Evolutionary conservation across 495 filamentous ascomycete species (phyloP), one percentile per base, ranked within the genome.

Genomic region (Melanomma pulvis-pyrius): DNA sequence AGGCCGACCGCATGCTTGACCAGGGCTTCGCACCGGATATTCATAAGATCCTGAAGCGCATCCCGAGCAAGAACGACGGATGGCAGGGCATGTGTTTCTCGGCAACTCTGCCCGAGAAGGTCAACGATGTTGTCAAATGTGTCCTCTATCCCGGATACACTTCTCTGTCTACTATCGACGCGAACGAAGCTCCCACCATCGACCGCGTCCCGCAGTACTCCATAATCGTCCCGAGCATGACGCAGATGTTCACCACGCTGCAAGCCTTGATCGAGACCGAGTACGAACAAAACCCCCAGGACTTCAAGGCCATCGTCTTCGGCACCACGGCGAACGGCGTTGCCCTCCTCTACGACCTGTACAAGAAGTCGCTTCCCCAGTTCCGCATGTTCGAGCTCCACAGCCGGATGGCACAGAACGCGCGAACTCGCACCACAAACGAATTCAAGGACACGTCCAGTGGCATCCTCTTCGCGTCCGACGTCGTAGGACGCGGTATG

Each of bases 1-100:
- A 90, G 76, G 87, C 87, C 17, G 87, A 90, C 69, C 83, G 82
- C 8, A 86, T 90, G 75, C 82, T 90, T 0, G 87, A 90, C 70
- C 78, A 78, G 74, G 87, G 87, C 11, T 90, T 90, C 67, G 76
- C 87, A 50, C 75, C 78, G 15, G 81, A 80, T 44, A 76, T 89
- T 28, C 83, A 85, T 70, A 73, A 80, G n/a, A 87, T 88, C 52
- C 77, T 88, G 30, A 70, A 67, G 11, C 76, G 77, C 24, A 81
- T 90, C 25, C 87, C 87, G 0, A 74, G 83, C 19, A 88, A 87
- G 78, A 76, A 68, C 32, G 55, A 63, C 0, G 77, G 82, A 32
- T 84, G 87, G 80, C 87, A 90, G 73, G 84, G 85, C 52, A 88
- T 90, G 87, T 87, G 87, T 64, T 90, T 90, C 76, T 88, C 86